A percentile compares a stretch with the other conserved stretches of the same genome.
Evolutionary conservation across 108 stramenopile species (phyloP).

Genomic region (Stephanodiscus minutulus): DNA sequence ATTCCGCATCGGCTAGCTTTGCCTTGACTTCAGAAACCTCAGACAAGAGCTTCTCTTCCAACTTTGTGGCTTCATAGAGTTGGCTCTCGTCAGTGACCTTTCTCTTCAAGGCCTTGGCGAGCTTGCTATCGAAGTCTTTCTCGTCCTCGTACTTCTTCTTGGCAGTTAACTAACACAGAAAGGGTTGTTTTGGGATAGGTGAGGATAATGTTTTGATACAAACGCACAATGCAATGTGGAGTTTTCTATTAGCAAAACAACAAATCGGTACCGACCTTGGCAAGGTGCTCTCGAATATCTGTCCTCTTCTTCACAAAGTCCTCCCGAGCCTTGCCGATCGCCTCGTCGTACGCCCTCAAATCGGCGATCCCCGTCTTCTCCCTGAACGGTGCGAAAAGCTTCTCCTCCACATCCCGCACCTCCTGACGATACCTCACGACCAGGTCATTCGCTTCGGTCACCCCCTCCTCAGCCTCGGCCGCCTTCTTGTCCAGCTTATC

Average conservation of each 20-base stretch:
- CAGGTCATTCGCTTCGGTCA: conserved; percentile 51
- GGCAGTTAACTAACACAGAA: conserved; percentile 32
- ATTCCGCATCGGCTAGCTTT: conserved; percentile 77
- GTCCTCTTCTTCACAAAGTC: conserved; percentile 78
- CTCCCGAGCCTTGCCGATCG: conserved; percentile 79
- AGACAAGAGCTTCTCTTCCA: conserved; percentile 34
- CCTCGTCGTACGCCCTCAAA: conserved; percentile 83
- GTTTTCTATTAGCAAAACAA: background rate
- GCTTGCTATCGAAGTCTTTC: conserved; percentile 48
- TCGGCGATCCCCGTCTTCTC: conserved; percentile 81
- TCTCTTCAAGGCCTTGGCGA: conserved; percentile 65
- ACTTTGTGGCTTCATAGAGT: conserved; percentile 51
- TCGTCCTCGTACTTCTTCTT: conserved; percentile 60
- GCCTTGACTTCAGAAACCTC: conserved; percentile 56
- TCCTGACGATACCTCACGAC: conserved; percentile 45
- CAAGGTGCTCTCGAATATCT: conserved; percentile 71
- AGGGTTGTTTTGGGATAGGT: background rate
- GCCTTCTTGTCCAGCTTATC: conserved; percentile 54
- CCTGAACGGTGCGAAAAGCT: conserved; percentile 77
- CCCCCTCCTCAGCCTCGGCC: conserved; percentile 50
- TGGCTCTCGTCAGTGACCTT: conserved; percentile 55
- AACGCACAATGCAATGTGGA: background rate
- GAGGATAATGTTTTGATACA: background rate
- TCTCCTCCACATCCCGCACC: conserved; percentile 82
- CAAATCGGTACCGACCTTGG: conserved; percentile 33